phyloP scores from a whole-genome alignment of 306 rosid species.

The Pterocarpus macrocarpus region DNA sequence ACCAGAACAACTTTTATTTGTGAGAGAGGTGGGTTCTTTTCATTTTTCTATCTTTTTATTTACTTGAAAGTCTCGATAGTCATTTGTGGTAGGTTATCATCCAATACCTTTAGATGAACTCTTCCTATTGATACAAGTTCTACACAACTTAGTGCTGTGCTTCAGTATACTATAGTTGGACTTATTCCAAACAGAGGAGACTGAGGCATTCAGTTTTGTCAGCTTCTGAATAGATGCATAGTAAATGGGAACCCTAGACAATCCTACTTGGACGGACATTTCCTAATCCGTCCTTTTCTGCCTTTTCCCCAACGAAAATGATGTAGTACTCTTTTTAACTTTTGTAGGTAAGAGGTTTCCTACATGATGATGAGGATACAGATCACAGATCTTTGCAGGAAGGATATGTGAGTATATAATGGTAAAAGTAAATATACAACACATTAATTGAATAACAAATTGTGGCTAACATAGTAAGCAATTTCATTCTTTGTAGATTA shows the following conservation, averaged over 20 bases:
- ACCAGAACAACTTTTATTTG: conserved; percentile 61
- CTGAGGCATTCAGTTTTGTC: conserved; percentile 29
- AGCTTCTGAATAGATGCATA: conserved; percentile 9
- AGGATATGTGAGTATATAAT: conserved; percentile 78
- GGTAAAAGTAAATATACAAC: neutral
- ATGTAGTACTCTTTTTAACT: conserved; percentile 41
- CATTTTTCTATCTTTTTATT: conserved; percentile 22
- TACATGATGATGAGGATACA: conserved; percentile 58
- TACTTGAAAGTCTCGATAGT: conserved; percentile 27
- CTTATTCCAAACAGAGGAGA: conserved; percentile 21
- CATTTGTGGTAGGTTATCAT: conserved; percentile 20
- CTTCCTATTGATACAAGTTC: conserved; percentile 18
- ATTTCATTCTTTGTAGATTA: conserved; percentile 62
- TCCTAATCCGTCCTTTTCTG: neutral
- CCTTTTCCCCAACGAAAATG: conserved; percentile 6
- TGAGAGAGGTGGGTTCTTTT: conserved; percentile 70
- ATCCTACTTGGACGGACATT: conserved; percentile 35
- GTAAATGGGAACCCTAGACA: conserved; percentile 2
- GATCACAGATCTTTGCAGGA: conserved; percentile 68
- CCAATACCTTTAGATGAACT: conserved; percentile 3
- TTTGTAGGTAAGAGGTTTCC: conserved; percentile 58
- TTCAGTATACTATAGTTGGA: conserved; percentile 34
- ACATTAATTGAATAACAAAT: conserved; percentile 18
- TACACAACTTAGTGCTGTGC: conserved; percentile 10
- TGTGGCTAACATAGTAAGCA: conserved; percentile 17